Base-by-base conservation (phyloP, 805 yeast genomes). In the Teunomyces pallodes region DNA sequence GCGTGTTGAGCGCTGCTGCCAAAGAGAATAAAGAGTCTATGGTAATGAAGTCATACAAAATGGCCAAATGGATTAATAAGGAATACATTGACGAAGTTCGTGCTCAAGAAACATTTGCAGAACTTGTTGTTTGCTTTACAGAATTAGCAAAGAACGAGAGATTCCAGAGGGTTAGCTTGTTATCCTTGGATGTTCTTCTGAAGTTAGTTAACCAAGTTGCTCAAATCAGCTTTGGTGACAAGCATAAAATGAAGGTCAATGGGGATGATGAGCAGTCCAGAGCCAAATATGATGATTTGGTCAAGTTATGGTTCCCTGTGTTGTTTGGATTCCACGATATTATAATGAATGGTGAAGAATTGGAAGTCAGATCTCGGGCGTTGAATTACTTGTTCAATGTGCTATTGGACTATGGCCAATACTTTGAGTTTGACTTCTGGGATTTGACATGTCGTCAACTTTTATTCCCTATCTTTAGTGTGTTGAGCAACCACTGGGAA, bases 281-380 rank as follows among this genome's bases (percentile, higher is more conserved):
- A 24, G 60, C 52, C 17, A 57, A 50, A 36, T 56, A 58, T 14
- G 63, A 77, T 32, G 59, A 70, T 5, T 74, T 84, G 50, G 72
- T 72, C 41, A 83, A 82, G 53, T 72, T 83, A 10, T 89, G 96
- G 96, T 87, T 87, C 70, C 96, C 97, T 2, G 76, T 92, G n/a
- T 67, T 94, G 53, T 81, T 77, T 52, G 87, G 95, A 10, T 87
- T 90, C 67, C 89, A 90, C 61, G 90, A 88, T 51, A 86, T 92
- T 6, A 88, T 91, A 29, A 89, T 91, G 96, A 84, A 84, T 0
- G 97, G 97, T 3, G 90, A 86, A 47, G 99, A 94, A 66, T 72
- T 94, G 43, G 99, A 94, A 66, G 96, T 91, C 3, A 80, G 99
- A 59, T 87, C 97, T 0, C 77, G 89, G 47, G 96, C 97, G 0